A percentile compares a stretch with the other conserved stretches of the same genome.
These are phyloP conservation scores for Neurospora sp. DNA, from an alignment of 495 filamentous ascomycete genomes.

Conservation along the genomic window DNA sequence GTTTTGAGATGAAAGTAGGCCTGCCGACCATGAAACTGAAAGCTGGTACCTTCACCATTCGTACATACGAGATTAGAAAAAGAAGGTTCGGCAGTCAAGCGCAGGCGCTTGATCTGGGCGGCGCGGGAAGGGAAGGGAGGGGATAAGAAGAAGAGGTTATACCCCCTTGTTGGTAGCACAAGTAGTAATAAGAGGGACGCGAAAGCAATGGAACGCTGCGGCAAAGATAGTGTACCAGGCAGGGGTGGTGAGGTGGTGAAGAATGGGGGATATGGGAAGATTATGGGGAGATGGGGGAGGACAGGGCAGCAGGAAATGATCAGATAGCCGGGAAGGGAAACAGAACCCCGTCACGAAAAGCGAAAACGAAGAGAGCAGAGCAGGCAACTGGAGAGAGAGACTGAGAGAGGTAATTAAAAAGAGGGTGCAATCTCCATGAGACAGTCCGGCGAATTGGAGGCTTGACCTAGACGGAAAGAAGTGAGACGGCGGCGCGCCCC, in stretches of 20 bases:
- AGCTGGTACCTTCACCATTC: neutral
- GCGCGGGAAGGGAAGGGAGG: neutral
- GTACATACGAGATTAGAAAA: neutral
- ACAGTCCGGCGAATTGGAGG: neutral
- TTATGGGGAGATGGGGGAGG: constrained; percentile 31
- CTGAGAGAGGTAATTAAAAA: neutral
- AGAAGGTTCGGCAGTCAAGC: constrained; percentile 1
- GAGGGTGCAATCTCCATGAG: neutral
- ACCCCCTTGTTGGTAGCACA: neutral
- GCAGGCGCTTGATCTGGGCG: neutral
- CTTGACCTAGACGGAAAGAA: neutral
- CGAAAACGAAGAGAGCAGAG: constrained; percentile 34
- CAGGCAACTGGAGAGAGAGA: neutral
- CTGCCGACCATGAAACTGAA: neutral
- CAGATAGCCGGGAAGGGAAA: constrained; percentile 13
- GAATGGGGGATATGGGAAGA: neutral
- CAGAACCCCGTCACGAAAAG: constrained; percentile 15
- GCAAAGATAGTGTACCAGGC: neutral
- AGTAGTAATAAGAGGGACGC: neutral
- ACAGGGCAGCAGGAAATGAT: constrained; percentile 39
- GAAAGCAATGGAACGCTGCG: neutral
- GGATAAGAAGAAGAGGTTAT: neutral
- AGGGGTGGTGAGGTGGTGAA: neutral
- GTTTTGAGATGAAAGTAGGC: neutral
- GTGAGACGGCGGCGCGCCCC: neutral